Conservation (phyloP, 139 green algal species). For the Chlamydomonas asymmetrica region DNA sequence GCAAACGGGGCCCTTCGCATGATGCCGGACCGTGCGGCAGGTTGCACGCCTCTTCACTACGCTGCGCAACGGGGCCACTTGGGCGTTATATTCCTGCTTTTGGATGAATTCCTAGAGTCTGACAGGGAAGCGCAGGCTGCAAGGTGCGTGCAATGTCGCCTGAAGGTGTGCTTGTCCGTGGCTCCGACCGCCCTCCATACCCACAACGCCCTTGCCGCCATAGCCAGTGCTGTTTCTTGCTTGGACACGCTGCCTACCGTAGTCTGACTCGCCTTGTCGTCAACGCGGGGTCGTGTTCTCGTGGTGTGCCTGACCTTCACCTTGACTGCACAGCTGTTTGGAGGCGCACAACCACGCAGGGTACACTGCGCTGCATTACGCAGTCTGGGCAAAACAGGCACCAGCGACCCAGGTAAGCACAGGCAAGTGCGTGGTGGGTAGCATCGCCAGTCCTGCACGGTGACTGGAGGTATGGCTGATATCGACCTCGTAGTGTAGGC, state of each 20-base stretch:
- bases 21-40: slow-evolving; percentile 15
- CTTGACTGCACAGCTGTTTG: slow-evolving; percentile 22
- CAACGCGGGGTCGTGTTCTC: too few species aligned
- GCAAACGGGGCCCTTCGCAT: slow-evolving; percentile 19
- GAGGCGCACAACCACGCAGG: slow-evolving; percentile 44
- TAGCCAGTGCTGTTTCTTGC: neutral
- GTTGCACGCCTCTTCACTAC: slow-evolving; percentile 35
- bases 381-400: slow-evolving; percentile 35
- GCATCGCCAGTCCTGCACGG: neutral
- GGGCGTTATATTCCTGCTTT: slow-evolving; percentile 38
- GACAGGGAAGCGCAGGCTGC: neutral
- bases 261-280: neutral
- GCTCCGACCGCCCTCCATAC: neutral
- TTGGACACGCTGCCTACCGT: neutral
- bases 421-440: neutral
- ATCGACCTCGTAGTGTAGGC: neutral
- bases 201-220: neutral
- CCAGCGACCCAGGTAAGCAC: neutral
- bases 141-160: neutral
- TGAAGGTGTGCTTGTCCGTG: neutral
- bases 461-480: neutral
- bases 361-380: slow-evolving; percentile 47
- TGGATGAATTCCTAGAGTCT: slow-evolving; percentile 32
- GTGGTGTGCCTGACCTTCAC: neutral
- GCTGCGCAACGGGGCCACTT: slow-evolving; percentile 25